Conservation (phyloP, 139 green algal genomes). For the Haematococcus lacustris region DNA sequence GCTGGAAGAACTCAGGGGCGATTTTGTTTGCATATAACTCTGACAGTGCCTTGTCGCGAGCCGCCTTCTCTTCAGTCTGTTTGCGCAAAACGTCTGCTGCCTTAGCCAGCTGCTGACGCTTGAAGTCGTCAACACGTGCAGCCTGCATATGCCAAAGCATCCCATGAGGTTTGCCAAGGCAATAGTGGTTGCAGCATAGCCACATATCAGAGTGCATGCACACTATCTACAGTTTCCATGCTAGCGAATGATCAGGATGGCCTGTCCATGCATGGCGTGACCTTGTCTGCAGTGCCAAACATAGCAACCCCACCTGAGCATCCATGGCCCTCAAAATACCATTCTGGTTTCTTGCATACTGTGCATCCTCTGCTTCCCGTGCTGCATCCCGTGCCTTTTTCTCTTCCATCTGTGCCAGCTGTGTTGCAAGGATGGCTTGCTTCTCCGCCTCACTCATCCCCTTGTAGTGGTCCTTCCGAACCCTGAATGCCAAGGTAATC, state of each 20-base stretch:
- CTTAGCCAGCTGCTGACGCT: conserved; percentile 21
- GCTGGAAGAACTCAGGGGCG: conserved; percentile 44
- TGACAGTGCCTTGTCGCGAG: conserved; percentile 28
- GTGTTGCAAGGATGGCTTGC: conserved; percentile 32
- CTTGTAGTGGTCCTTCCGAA: conserved; percentile 47
- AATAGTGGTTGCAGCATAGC: not conserved
- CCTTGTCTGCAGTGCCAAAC: not conserved
- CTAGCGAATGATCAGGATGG: no score
- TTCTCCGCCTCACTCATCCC: conserved; percentile 38
- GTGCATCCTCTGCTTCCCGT: conserved; percentile 23
- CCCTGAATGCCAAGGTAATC: conserved; percentile 11
- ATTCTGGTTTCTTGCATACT: conserved; percentile 25
- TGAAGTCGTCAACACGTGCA: conserved; percentile 30
- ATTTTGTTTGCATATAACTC: conserved; percentile 42
- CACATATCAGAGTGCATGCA: not conserved
- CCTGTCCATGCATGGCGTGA: no score
- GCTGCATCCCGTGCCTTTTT: conserved; percentile 28
- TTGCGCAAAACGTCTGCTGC: conserved; percentile 22
- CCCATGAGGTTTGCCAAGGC: not conserved
- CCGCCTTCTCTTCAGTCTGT: conserved; percentile 46
- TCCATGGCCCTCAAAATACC: conserved; percentile 32
- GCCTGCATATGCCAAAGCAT: conserved; percentile 12
- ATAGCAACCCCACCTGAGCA: conserved; percentile 18
- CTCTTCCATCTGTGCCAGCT: conserved; percentile 52
- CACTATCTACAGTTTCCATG: not conserved